Percentiles rank a stretch among this genome's conserved stretches.
phyloP scores from a whole-genome alignment of 2,329 filamentous ascomycete genomes.

The Emmonsiellopsis sp. region DNA sequence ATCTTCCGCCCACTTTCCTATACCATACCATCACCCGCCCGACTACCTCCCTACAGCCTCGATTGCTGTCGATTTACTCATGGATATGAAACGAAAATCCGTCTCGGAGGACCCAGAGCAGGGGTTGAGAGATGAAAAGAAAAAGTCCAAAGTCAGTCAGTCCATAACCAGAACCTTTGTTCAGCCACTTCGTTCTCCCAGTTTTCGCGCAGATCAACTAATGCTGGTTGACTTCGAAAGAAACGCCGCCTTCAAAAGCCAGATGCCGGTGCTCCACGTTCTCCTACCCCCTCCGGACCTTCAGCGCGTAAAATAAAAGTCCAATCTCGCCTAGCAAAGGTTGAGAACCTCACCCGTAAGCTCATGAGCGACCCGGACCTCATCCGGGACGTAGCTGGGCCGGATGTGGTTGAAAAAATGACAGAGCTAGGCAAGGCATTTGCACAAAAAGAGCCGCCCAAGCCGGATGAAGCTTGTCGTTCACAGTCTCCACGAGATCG shows the following conservation, averaged over 20 bases:
- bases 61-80: not conserved
- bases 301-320: constrained; percentile 1
- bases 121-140: too few relatives aligned
- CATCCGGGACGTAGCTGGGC: constrained; percentile 8
- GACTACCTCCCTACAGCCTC: too few relatives aligned
- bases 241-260: not conserved
- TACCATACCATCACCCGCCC: too few relatives aligned
- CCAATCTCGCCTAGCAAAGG: constrained; percentile 11
- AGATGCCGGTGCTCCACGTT: not conserved
- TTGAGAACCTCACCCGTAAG: constrained; percentile 16
- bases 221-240: not conserved
- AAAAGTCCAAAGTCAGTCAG: too few relatives aligned
- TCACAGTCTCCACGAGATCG: not conserved
- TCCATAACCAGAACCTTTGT: too few relatives aligned
- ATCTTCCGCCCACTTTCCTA: too few relatives aligned
- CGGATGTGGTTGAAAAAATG: constrained; percentile 14
- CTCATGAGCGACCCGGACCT: constrained; percentile 12
- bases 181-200: too few relatives aligned
- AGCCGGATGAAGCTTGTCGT: not conserved
- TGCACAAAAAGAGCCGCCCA: not conserved
- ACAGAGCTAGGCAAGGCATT: constrained; percentile 16
- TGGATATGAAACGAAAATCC: not conserved
- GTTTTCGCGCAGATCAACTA: too few relatives aligned
- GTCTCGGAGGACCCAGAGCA: not conserved
- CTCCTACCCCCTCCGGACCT: not conserved